phyloP scores from a whole-genome alignment of 2,329 filamentous ascomycete species.

The Emericellopsis cladophorae region DNA sequence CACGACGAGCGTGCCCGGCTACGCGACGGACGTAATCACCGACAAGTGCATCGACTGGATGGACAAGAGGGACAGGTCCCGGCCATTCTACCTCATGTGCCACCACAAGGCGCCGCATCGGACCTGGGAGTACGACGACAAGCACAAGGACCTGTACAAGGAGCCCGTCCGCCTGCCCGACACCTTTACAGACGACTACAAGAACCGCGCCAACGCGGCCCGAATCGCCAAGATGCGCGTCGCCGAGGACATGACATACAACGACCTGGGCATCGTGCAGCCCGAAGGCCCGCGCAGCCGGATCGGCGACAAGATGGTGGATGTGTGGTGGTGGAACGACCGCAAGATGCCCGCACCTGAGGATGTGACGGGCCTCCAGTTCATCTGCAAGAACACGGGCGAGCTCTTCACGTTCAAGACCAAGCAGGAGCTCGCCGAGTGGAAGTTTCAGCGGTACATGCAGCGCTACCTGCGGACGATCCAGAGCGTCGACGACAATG shows the following conservation, averaged over 20 bases:
- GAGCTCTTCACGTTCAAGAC: conserved; percentile 32
- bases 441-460: conserved; percentile 46
- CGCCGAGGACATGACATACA: conserved; percentile 36
- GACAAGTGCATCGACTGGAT: conserved; percentile 33
- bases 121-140: conserved; percentile 35
- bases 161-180: conserved; percentile 33
- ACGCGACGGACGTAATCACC: conserved; percentile 39
- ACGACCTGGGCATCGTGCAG: conserved; percentile 36
- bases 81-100: conserved; percentile 42
- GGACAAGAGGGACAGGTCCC: conserved; percentile 15
- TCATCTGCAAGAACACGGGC: conserved; percentile 31
- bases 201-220: conserved; percentile 35
- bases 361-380: too few relatives aligned
- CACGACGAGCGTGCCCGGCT: conserved; percentile 25
- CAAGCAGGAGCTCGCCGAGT: conserved; percentile 28
- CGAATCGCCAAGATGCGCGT: conserved; percentile 37
- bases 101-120: conserved; percentile 43
- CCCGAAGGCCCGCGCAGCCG: conserved; percentile 34
- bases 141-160: conserved; percentile 33
- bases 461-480: conserved; percentile 40
- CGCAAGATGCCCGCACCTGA: conserved; percentile 20
- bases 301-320: too few relatives aligned
- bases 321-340: conserved; percentile 12
- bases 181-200: conserved; percentile 40
- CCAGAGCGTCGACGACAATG: conserved; percentile 37